Percentiles rank a stretch among this genome's conserved stretches.
Conservation (phyloP, 345 rosid genomes). For the Noccaea caerulescens region DNA sequence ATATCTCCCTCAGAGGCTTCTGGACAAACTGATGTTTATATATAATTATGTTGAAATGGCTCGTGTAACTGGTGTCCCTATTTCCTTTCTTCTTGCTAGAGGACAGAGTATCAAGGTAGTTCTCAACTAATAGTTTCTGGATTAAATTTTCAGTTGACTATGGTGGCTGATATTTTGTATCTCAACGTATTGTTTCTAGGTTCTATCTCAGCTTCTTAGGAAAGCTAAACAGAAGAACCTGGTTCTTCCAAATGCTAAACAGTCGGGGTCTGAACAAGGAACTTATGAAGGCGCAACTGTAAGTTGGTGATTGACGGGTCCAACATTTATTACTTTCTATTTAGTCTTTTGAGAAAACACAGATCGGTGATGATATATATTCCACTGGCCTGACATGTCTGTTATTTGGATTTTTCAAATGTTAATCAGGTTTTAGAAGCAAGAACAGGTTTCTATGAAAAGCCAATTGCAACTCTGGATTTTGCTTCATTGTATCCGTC, state of each 20-base stretch:
- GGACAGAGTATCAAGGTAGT: conserved; percentile 96
- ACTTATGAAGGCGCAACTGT: conserved; percentile 98
- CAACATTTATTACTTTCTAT: conserved; percentile 9
- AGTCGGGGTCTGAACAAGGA: conserved; percentile 91
- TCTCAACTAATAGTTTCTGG: conserved; percentile 21
- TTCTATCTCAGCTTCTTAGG: conserved; percentile 96
- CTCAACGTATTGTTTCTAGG: conserved; percentile 52
- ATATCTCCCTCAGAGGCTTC: conserved; percentile 94
- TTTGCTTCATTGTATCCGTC: conserved; percentile 98
- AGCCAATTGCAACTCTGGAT: conserved; percentile 95
- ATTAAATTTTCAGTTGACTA: conserved; percentile 16
- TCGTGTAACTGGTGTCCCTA: conserved; percentile 98
- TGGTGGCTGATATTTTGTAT: conserved; percentile 29
- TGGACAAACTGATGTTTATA: conserved; percentile 91
- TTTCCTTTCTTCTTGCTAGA: conserved; percentile 95
- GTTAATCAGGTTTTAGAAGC: conserved; percentile 84
- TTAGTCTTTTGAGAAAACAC: conserved; percentile 12
- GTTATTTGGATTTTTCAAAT: conserved; percentile 36
- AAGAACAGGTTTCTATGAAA: conserved; percentile 87
- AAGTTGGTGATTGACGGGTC: conserved; percentile 49
- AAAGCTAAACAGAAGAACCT: conserved; percentile 87
- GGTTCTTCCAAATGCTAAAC: conserved; percentile 89
- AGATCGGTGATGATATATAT: neutral
- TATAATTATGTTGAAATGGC: conserved; percentile 99
- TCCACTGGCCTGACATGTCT: conserved; percentile 20